A percentile compares a stretch with the other conserved stretches of the same genome.
These are phyloP conservation scores for Pleurotus giganteus DNA, from an alignment of 768 basidiomycete species.

Conservation along the genomic window DNA sequence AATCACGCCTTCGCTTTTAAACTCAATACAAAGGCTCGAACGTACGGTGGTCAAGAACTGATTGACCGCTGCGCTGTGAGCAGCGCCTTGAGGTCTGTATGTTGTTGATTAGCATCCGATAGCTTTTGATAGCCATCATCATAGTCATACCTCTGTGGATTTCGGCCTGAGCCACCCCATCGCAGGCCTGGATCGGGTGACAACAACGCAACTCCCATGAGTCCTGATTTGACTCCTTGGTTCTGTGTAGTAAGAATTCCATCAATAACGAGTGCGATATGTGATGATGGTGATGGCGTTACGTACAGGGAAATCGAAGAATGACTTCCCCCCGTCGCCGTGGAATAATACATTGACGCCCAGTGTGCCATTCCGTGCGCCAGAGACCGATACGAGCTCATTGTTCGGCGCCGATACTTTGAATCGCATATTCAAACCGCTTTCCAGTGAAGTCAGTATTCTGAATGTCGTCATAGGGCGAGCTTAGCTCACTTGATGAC, in stretches of 20 bases:
- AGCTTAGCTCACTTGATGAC: conserved; percentile 11
- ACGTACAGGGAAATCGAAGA: conserved; percentile 20
- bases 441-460: neutral
- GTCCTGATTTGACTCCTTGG: conserved; percentile 17
- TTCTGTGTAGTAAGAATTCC: conserved; percentile 9
- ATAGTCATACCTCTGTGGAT: neutral
- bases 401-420: conserved; percentile 12
- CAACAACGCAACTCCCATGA: conserved; percentile 20
- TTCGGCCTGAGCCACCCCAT: conserved; percentile 19
- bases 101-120: neutral
- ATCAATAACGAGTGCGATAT: neutral
- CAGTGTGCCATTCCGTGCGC: neutral
- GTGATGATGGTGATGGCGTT: neutral
- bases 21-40: neutral
- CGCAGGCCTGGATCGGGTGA: conserved; percentile 15
- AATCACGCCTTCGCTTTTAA: neutral
- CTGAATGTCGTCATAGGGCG: neutral
- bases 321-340: conserved; percentile 20
- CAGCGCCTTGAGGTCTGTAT: conserved; percentile 22
- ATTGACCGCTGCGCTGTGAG: conserved; percentile 27
- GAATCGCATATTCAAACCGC: conserved; percentile 11
- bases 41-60: conserved; percentile 21
- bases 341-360: conserved; percentile 15
- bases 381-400: conserved; percentile 10
- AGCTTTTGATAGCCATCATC: neutral